Conservation (phyloP, 2,329 filamentous ascomycete species). For the Cercospora beticola region DNA sequence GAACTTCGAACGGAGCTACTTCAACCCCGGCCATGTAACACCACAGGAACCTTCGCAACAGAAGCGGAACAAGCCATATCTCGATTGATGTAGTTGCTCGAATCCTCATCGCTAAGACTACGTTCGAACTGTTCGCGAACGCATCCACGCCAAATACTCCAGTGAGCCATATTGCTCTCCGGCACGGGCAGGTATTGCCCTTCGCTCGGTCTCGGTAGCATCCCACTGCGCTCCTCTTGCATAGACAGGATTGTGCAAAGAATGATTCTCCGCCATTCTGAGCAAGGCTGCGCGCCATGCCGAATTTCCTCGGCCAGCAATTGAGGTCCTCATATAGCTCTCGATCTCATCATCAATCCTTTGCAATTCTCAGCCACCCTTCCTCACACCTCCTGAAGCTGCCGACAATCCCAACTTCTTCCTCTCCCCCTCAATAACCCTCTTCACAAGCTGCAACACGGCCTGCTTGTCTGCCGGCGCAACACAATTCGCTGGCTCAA, state of each 20-base stretch:
- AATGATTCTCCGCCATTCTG: neutral
- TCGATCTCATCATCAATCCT: neutral
- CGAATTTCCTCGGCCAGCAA: neutral
- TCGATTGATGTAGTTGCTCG: neutral
- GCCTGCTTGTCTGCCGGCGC: constrained; percentile 46
- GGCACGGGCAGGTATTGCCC: neutral
- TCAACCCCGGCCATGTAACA: neutral
- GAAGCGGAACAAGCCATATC: neutral
- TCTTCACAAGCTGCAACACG: constrained; percentile 45
- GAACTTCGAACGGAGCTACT: neutral
- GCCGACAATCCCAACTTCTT: constrained; percentile 41
- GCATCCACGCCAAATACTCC: neutral
- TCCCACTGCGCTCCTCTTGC: neutral
- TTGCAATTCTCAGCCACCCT: constrained; percentile 27
- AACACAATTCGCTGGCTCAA: constrained; percentile 56
- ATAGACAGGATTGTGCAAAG: neutral
- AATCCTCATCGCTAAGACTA: neutral
- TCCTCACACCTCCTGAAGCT: constrained; percentile 27
- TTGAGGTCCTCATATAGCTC: neutral
- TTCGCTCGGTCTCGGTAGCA: neutral
- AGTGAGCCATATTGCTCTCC: neutral
- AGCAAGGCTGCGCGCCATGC: neutral
- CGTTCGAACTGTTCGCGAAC: neutral
- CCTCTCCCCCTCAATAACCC: constrained; percentile 49
- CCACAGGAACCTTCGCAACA: neutral